Evolutionary conservation across 2,329 filamentous ascomycete genomes (phyloP), one percentile per base, ranked within the genome.

Genomic region (Diaporthe vexans): DNA sequence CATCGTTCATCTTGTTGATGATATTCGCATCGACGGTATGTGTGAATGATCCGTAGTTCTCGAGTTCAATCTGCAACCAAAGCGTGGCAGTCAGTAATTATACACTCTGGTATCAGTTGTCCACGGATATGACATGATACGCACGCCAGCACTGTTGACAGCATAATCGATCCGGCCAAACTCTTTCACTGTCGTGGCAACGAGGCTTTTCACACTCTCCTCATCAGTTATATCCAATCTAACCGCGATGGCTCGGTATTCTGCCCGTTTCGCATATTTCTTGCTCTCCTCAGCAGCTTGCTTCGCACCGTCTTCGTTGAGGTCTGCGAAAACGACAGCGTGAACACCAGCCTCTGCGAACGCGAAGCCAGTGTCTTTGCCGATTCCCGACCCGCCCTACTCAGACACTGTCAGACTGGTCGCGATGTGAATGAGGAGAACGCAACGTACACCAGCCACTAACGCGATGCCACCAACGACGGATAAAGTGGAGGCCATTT

Each of bases 81-180:
- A 33, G 51, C 35, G 15, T 33, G 54, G 8, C 54, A 15, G n/a
- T 29, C 24, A 35, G 26, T 35, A 26, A 37, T 15, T 4, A 35
- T 9, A 21, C 10, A 7, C n/a, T 29, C 26, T 17, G 46, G 19
- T 9, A 51, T n/a, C 8, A 1, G 4, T 13, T 37, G 1, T 37
- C 10, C 35, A n/a, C n/a, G 10, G 13, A 11, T 24, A 5, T 52
- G 61, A 7, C 7, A 17, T 33, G 5, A 24, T 19, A 61, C 43
- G 10, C 17, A 71, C 69, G 19, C 72, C 72, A 13, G 72, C 72
- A 29, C 72, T 73, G 63, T 69, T 73, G n/a, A 73, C 63, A 33
- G 72, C 61, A 21, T 61, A 70, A 19, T 70, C 63, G n/a, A 73
- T 69, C 8, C 72, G 63, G 2, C 72, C 72, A 11, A 68, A 54